These are phyloP conservation scores for Bipolaris bicolor DNA, from an alignment of 2,329 filamentous ascomycete genomes.

Conservation along the genomic window DNA sequence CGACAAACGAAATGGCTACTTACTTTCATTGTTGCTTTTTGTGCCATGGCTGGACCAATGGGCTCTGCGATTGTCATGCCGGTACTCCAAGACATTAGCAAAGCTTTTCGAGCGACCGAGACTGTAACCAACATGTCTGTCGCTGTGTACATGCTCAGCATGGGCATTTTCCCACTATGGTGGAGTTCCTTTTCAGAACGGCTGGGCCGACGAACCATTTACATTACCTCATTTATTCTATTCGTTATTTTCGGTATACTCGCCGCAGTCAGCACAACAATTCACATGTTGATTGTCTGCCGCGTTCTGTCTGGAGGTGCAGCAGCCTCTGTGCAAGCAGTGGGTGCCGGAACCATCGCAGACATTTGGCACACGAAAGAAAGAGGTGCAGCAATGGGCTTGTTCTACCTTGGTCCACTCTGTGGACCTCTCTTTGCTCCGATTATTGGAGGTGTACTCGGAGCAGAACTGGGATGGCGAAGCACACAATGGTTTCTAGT, in stretches of 20 bases:
- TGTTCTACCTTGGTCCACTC: conserved; percentile 50
- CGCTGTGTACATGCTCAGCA: conserved; percentile 51
- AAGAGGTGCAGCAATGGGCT: conserved; percentile 47
- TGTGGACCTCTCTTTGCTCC: conserved; percentile 49
- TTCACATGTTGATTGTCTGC: conserved; percentile 48
- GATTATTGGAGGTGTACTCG: conserved; percentile 48
- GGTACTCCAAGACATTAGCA: conserved; percentile 44
- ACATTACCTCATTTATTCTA: conserved; percentile 44
- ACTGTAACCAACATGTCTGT: conserved; percentile 50
- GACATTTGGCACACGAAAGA: conserved; percentile 49
- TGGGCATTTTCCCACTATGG: conserved; percentile 52
- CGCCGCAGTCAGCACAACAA: conserved; percentile 44
- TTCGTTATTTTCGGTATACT: conserved; percentile 44
- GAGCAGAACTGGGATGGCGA: conserved; percentile 44
- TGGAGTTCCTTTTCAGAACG: conserved; percentile 50
- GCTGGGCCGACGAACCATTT: conserved; percentile 45
- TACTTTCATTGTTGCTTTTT: conserved; percentile 76
- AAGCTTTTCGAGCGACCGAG: conserved; percentile 38
- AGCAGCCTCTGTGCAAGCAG: conserved; percentile 47
- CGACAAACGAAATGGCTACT: conserved; percentile 82
- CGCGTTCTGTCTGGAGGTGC: conserved; percentile 46
- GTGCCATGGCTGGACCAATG: conserved; percentile 78
- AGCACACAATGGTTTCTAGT: conserved; percentile 51
- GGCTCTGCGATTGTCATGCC: conserved; percentile 83
- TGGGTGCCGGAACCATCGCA: conserved; percentile 48